phyloP scores from a whole-genome alignment of 495 filamentous ascomycete genomes.

The Penicillium antarcticum region DNA sequence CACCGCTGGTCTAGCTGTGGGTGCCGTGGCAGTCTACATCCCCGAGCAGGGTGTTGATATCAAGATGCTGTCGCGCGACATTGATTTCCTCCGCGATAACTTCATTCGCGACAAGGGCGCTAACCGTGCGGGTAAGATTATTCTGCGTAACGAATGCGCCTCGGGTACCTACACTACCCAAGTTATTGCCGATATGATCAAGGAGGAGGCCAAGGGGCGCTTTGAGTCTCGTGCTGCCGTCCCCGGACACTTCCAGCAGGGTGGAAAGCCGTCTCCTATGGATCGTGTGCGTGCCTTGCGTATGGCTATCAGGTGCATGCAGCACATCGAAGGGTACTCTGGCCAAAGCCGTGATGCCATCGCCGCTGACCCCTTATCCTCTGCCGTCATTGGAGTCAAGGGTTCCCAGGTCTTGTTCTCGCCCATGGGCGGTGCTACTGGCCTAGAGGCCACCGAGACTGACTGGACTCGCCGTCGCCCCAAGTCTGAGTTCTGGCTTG shows the following conservation, averaged over 20 bases:
- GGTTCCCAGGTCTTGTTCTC: constrained; percentile 86
- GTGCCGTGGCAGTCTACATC: constrained; percentile 93
- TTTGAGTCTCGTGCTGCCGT: constrained; percentile 94
- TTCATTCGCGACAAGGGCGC: constrained; percentile 87
- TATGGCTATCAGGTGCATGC: constrained; percentile 85
- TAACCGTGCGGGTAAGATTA: constrained; percentile 87
- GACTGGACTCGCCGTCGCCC: constrained; percentile 91
- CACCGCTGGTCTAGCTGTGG: constrained; percentile 81
- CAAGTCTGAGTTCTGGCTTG: constrained; percentile 80
- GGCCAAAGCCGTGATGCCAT: constrained; percentile 65
- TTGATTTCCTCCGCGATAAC: constrained; percentile 80
- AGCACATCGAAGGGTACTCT: constrained; percentile 78
- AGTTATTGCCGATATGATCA: constrained; percentile 92
- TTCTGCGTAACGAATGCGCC: constrained; percentile 90
- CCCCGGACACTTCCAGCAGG: constrained; percentile 96
- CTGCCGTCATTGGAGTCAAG: constrained; percentile 85
- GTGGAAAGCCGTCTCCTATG: constrained; percentile 90
- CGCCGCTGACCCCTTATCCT: constrained; percentile 63
- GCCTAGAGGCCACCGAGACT: constrained; percentile 78
- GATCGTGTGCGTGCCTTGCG: constrained; percentile 90
- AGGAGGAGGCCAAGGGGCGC: constrained; percentile 83
- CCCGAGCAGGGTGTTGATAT: constrained; percentile 95
- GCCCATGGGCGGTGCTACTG: constrained; percentile 59
- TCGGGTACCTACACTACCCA: constrained; percentile 87
- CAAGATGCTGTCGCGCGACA: constrained; percentile 87